These are phyloP conservation scores for Sporothrix euskadiensis DNA, from an alignment of 2,329 filamentous ascomycete species.

Conservation along the genomic window DNA sequence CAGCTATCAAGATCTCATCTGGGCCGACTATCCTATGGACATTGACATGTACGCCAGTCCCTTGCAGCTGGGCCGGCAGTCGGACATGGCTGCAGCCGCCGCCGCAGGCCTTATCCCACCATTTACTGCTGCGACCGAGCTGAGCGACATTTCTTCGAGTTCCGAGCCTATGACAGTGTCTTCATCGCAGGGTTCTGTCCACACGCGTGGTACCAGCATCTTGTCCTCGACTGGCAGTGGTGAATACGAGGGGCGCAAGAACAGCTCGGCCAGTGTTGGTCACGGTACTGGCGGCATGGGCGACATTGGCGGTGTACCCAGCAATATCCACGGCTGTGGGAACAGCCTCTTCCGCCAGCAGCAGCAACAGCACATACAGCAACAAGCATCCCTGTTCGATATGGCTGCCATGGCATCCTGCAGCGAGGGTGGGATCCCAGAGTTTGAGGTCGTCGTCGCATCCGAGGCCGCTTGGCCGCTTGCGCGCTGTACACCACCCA, in stretches of 20 bases:
- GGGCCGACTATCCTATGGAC: slow-evolving; percentile 48
- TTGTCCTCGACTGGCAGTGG: slow-evolving; percentile 40
- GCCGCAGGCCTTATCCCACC: slow-evolving; percentile 36
- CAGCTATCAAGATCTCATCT: slow-evolving; percentile 48
- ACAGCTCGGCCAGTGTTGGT: neutral
- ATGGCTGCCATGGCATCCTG: slow-evolving; percentile 34
- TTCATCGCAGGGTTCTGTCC: slow-evolving; percentile 47
- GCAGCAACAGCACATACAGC: neutral
- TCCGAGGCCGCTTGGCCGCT: slow-evolving; percentile 55
- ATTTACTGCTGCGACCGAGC: slow-evolving; percentile 40
- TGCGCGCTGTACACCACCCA: slow-evolving; percentile 51
- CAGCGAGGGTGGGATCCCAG: slow-evolving; percentile 42
- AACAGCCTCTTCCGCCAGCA: slow-evolving; percentile 5
- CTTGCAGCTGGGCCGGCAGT: slow-evolving; percentile 39
- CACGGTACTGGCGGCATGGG: neutral
- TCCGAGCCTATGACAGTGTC: slow-evolving; percentile 47
- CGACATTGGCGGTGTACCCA: neutral
- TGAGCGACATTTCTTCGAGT: slow-evolving; percentile 46
- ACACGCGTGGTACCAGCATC: slow-evolving; percentile 52
- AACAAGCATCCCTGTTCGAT: slow-evolving; percentile 33
- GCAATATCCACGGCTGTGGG: neutral
- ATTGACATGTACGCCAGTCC: slow-evolving; percentile 45
- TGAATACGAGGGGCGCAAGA: slow-evolving; percentile 36
- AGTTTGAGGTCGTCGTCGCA: slow-evolving; percentile 51
- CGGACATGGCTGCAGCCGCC: slow-evolving; percentile 36